Evolutionary conservation across 2,329 filamentous ascomycete genomes (phyloP).

Genomic region (Hansfordia pulvinata): DNA sequence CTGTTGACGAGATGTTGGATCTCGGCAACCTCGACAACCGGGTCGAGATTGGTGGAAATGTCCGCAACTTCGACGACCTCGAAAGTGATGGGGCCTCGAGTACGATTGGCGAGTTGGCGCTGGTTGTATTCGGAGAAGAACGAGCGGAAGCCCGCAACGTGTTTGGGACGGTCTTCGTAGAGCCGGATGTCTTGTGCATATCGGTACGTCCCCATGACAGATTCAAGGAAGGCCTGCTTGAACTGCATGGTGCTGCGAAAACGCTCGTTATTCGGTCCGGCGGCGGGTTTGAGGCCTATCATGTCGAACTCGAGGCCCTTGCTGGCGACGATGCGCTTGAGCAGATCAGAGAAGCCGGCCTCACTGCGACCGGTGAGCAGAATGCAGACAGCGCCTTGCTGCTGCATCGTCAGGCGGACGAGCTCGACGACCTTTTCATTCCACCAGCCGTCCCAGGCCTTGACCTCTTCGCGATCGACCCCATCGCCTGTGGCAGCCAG

Average conservation of each 20-base stretch:
- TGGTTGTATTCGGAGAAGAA: slow-evolving; percentile 72
- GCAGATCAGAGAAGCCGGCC: slow-evolving; percentile 58
- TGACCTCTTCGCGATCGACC: slow-evolving; percentile 64
- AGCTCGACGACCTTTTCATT: slow-evolving; percentile 81
- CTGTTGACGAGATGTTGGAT: slow-evolving; percentile 79
- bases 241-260: slow-evolving; percentile 81
- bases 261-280: slow-evolving; percentile 64
- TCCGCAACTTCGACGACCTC: slow-evolving; percentile 85
- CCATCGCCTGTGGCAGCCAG: slow-evolving; percentile 79
- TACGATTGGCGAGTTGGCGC: slow-evolving; percentile 32
- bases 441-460: slow-evolving; percentile 90
- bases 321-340: slow-evolving; percentile 68
- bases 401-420: slow-evolving; percentile 65
- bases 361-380: slow-evolving; percentile 81
- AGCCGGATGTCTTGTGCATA: slow-evolving; percentile 70
- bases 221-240: slow-evolving; percentile 74
- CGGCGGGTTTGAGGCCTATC: slow-evolving; percentile 72
- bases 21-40: slow-evolving; percentile 19
- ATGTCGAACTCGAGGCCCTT: slow-evolving; percentile 80
- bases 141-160: slow-evolving; percentile 70
- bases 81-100: slow-evolving; percentile 52
- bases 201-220: slow-evolving; percentile 75
- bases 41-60: slow-evolving; percentile 38
- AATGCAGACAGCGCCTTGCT: slow-evolving; percentile 74
- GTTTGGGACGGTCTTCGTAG: slow-evolving; percentile 53